phyloP scores from a whole-genome alignment of 768 basidiomycete genomes.

The Suillus lakei region DNA sequence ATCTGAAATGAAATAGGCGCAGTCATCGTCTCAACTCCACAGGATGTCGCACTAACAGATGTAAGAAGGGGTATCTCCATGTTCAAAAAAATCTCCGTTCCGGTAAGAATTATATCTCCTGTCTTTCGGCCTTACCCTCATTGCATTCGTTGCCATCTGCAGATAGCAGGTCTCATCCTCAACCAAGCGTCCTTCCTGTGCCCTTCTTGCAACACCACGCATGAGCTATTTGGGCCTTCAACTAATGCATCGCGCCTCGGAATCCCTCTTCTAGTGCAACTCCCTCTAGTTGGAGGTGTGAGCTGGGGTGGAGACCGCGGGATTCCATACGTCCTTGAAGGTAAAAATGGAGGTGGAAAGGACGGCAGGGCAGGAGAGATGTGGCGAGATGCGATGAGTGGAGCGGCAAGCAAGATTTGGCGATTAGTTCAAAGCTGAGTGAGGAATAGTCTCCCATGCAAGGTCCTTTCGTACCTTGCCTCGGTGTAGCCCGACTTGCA shows the following conservation, averaged over 20 bases:
- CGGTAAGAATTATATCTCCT: slow-evolving; percentile 53
- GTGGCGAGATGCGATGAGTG: slow-evolving; percentile 39
- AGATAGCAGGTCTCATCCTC: slow-evolving; percentile 88
- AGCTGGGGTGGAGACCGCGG: slow-evolving; percentile 77
- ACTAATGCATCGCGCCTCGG: slow-evolving; percentile 59
- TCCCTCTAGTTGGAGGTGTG: slow-evolving; percentile 80
- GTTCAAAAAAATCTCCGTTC: slow-evolving; percentile 87
- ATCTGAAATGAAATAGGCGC: slow-evolving; percentile 58
- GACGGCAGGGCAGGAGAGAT: slow-evolving; percentile 34
- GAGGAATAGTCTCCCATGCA: neutral
- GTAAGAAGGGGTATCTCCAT: slow-evolving; percentile 92
- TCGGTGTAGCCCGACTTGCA: neutral
- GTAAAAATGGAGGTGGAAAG: slow-evolving; percentile 14
- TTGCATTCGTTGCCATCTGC: neutral
- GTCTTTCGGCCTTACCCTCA: neutral
- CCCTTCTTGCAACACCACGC: slow-evolving; percentile 65
- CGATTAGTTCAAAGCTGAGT: slow-evolving; percentile 2
- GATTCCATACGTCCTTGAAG: slow-evolving; percentile 49
- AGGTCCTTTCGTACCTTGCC: neutral
- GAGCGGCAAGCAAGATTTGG: slow-evolving; percentile 36
- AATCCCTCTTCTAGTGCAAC: slow-evolving; percentile 73
- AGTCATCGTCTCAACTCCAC: slow-evolving; percentile 94
- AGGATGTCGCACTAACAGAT: slow-evolving; percentile 91
- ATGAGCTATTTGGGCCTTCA: slow-evolving; percentile 74
- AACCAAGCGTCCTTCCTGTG: slow-evolving; percentile 90